A percentile compares a stretch with the other conserved stretches of the same genome.
Conservation (phyloP, 768 basidiomycete species). For the Suillus sp. region DNA sequence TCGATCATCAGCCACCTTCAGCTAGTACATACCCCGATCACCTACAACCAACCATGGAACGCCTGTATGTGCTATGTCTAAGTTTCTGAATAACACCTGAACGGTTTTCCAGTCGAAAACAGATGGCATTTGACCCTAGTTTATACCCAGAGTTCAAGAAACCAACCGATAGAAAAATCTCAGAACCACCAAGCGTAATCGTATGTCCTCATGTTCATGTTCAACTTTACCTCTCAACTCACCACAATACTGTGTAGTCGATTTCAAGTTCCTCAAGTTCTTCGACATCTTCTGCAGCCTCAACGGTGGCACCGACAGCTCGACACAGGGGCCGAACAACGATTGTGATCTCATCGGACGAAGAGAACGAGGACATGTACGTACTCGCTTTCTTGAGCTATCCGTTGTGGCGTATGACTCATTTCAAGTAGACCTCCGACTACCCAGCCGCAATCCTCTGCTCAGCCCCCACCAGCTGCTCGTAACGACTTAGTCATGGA, state of each 20-base stretch:
- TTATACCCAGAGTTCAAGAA: constrained; percentile 34
- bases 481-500: constrained; percentile 23
- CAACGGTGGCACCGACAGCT: constrained; percentile 20
- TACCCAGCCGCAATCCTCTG: constrained; percentile 12
- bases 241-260: constrained; percentile 19
- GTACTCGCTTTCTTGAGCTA: background rate
- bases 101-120: constrained; percentile 25
- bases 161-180: constrained; percentile 21
- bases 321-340: constrained; percentile 15
- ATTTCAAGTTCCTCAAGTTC: constrained; percentile 21
- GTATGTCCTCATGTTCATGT: constrained; percentile 19
- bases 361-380: constrained; percentile 22
- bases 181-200: constrained; percentile 17
- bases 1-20: constrained; percentile 7
- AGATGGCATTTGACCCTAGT: constrained; percentile 27
- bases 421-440: constrained; percentile 10
- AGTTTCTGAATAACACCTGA: too few species aligned
- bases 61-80: constrained; percentile 20
- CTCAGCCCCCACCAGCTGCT: background rate
- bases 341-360: constrained; percentile 36
- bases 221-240: background rate
- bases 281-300: constrained; percentile 24
- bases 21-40: constrained; percentile 8
- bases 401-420: constrained; percentile 15
- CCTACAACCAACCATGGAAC: constrained; percentile 28